phyloP scores from a whole-genome alignment of 2,329 filamentous ascomycete species.

The Penicillium thymicola region DNA sequence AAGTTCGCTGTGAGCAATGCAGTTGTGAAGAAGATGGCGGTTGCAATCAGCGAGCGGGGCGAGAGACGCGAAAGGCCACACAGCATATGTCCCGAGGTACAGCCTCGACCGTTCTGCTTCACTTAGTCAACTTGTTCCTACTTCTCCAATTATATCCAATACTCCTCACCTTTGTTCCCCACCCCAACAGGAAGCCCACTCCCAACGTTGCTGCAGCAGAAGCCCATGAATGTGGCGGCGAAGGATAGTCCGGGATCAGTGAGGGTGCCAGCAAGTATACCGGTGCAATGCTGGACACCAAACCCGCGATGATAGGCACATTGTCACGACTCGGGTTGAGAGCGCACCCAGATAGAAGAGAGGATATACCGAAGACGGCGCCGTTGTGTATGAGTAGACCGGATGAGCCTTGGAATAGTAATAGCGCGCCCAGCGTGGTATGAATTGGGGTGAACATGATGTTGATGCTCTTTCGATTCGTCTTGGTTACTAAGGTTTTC shows the following conservation, averaged over 20 bases:
- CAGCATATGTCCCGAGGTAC: conserved; percentile 56
- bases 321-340: conserved; percentile 42
- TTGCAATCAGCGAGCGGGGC: conserved; percentile 49
- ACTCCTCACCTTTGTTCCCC: conserved; percentile 50
- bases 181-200: conserved; percentile 47
- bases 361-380: conserved; percentile 51
- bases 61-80: conserved; percentile 52
- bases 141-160: neutral
- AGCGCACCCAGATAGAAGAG: conserved; percentile 44
- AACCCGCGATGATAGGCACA: conserved; percentile 46
- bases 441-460: conserved; percentile 54
- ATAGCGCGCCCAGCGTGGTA: conserved; percentile 49
- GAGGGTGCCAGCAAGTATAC: conserved; percentile 45
- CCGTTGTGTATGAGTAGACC: conserved; percentile 52
- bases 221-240: conserved; percentile 32
- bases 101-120: conserved; percentile 47
- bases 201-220: conserved; percentile 40
- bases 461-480: neutral
- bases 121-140: neutral
- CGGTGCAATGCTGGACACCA: conserved; percentile 45
- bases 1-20: conserved; percentile 45
- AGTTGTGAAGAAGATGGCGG: conserved; percentile 44
- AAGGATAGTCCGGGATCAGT: conserved; percentile 44
- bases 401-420: conserved; percentile 51
- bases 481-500: conserved; percentile 8